These are phyloP conservation scores for Falciphora oryzae DNA, from an alignment of 2,329 filamentous ascomycete species.

Conservation along the genomic window DNA sequence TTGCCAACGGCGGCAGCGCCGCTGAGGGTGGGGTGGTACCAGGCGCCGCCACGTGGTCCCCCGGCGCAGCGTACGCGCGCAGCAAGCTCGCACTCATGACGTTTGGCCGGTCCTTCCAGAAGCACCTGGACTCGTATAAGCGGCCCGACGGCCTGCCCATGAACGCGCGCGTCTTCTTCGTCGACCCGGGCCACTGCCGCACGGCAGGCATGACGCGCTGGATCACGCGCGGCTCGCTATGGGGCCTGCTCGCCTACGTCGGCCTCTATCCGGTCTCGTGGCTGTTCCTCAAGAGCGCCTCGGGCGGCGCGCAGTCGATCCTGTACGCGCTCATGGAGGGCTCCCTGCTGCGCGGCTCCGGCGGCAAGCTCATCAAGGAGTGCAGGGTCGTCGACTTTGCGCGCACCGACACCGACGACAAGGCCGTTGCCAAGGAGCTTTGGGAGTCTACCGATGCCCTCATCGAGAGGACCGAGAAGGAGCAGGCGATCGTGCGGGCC, in stretches of 20 bases:
- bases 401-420: constrained; percentile 69
- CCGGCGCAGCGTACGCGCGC: constrained; percentile 54
- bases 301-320: constrained; percentile 81
- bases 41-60: constrained; percentile 44
- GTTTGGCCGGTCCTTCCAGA: constrained; percentile 87
- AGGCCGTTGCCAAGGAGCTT: constrained; percentile 72
- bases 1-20: too few relatives aligned
- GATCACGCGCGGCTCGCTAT: constrained; percentile 77
- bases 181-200: constrained; percentile 78
- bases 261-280: constrained; percentile 75
- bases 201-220: constrained; percentile 86
- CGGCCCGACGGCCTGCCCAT: constrained; percentile 77
- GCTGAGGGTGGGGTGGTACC: not conserved
- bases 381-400: constrained; percentile 71
- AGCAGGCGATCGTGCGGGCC: constrained; percentile 56
- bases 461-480: constrained; percentile 76
- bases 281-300: constrained; percentile 79
- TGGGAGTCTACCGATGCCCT: constrained; percentile 87
- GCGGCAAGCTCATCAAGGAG: constrained; percentile 79
- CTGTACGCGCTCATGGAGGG: constrained; percentile 82
- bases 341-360: constrained; percentile 50
- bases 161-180: constrained; percentile 77
- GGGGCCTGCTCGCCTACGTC: constrained; percentile 72
- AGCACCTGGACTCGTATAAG: constrained; percentile 79
- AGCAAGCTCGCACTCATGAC: constrained; percentile 77